Conservation (phyloP, 2,329 filamentous ascomycete genomes). For the Talaromyces sp. region DNA sequence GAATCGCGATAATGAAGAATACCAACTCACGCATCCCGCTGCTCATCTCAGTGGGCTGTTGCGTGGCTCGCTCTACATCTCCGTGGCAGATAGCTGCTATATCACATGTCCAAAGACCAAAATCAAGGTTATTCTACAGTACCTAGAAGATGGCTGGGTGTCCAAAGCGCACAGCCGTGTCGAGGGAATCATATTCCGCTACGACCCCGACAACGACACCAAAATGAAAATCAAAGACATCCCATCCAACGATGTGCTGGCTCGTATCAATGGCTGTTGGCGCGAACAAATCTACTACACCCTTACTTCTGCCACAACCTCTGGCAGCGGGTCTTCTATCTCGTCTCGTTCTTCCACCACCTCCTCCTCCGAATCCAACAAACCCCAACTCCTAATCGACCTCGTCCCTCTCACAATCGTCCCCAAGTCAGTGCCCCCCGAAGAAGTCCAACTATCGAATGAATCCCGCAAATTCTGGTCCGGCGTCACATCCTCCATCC, state of each 20-base stretch:
- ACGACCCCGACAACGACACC: slow-evolving; percentile 81
- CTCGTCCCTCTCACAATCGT: slow-evolving; percentile 77
- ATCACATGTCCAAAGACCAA: slow-evolving; percentile 86
- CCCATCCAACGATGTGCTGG: slow-evolving; percentile 76
- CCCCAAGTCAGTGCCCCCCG: slow-evolving; percentile 73
- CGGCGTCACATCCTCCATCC: slow-evolving; percentile 80
- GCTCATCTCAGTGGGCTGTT: slow-evolving; percentile 86
- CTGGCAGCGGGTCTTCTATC: slow-evolving; percentile 3
- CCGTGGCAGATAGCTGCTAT: slow-evolving; percentile 84
- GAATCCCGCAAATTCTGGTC: slow-evolving; percentile 88
- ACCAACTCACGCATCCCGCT: slow-evolving; percentile 91
- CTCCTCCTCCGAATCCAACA: slow-evolving; percentile 17
- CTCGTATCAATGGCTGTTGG: slow-evolving; percentile 81
- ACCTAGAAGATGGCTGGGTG: slow-evolving; percentile 92
- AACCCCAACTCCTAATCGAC: slow-evolving; percentile 74
- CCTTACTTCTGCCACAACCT: slow-evolving; percentile 33
- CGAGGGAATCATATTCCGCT: slow-evolving; percentile 84
- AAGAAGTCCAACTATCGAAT: slow-evolving; percentile 75
- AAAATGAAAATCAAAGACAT: slow-evolving; percentile 80
- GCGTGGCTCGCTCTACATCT: slow-evolving; percentile 81
- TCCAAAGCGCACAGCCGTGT: slow-evolving; percentile 88
- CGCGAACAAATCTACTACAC: slow-evolving; percentile 66
- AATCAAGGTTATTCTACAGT: slow-evolving; percentile 88
- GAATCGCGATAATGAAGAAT: slow-evolving; percentile 78
- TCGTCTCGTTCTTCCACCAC: not conserved